phyloP scores from a whole-genome alignment of 2,329 filamentous ascomycete species.

The Diplodia scrobiculata region DNA sequence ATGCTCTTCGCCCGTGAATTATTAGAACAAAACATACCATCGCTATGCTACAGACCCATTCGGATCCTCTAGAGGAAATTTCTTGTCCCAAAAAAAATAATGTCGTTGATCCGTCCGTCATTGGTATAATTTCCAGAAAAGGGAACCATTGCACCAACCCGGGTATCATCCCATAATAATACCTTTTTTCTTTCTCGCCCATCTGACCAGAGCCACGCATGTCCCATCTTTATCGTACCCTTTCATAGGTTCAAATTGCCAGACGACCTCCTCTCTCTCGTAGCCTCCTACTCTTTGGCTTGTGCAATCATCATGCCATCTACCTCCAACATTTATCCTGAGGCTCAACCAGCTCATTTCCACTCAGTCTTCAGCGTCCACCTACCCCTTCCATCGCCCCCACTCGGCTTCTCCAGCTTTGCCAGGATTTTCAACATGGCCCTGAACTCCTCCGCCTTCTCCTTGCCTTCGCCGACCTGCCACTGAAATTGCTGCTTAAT shows the following conservation, averaged over 20 bases:
- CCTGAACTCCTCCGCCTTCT: conserved; percentile 6
- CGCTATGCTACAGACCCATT: background rate
- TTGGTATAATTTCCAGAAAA: background rate
- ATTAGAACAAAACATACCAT: too few relatives aligned
- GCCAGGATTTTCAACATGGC: conserved; percentile 66
- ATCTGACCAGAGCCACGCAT: background rate
- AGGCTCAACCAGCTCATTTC: conserved; percentile 29
- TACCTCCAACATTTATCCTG: too few relatives aligned
- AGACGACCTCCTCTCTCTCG: background rate
- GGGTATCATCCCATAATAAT: background rate
- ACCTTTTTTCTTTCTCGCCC: background rate
- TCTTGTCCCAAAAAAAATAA: background rate
- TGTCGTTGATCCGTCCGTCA: background rate
- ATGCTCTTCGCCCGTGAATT: too few relatives aligned
- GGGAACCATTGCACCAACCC: background rate
- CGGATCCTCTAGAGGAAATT: background rate
- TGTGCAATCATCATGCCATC: background rate
- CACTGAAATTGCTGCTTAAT: conserved; percentile 76
- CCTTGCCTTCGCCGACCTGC: conserved; percentile 14
- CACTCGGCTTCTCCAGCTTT: conserved; percentile 76
- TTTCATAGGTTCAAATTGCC: background rate
- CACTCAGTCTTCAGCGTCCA: conserved; percentile 65
- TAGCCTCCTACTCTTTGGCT: background rate
- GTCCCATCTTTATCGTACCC: background rate
- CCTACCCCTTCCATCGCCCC: conserved; percentile 68